Evolutionary conservation across 2,329 filamentous ascomycete genomes (phyloP).

Genomic region (Cladosporium austrohemisphaericum): DNA sequence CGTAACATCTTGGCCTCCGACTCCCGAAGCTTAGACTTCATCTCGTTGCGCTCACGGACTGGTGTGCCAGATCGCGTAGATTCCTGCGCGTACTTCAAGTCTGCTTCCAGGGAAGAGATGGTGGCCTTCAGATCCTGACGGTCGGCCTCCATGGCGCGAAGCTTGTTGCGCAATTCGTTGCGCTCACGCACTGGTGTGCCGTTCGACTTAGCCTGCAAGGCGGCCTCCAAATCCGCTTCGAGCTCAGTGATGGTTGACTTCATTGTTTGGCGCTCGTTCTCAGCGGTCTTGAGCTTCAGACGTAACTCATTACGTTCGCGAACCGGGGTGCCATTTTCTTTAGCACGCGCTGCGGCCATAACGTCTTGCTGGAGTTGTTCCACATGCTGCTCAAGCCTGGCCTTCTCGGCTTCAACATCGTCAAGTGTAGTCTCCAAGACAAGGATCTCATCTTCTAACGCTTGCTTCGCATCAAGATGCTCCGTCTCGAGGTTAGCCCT

Average conservation of each 20-base stretch:
- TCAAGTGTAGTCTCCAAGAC: slow-evolving; percentile 44
- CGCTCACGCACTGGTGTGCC: slow-evolving; percentile 33
- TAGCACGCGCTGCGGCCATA: slow-evolving; percentile 34
- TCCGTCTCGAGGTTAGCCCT: slow-evolving; percentile 46
- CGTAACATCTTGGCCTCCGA: slow-evolving; percentile 33
- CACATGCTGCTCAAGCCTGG: slow-evolving; percentile 57
- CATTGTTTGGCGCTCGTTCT: slow-evolving; percentile 32
- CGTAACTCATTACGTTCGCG: slow-evolving; percentile 36
- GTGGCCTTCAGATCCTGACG: slow-evolving; percentile 31
- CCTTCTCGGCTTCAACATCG: slow-evolving; percentile 47
- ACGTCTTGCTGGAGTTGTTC: slow-evolving; percentile 38
- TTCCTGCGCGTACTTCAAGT: slow-evolving; percentile 38
- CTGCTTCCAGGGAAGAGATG: slow-evolving; percentile 34
- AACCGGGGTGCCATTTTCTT: slow-evolving; percentile 34
- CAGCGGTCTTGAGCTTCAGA: slow-evolving; percentile 28
- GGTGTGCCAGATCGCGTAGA: slow-evolving; percentile 37
- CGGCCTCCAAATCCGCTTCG: slow-evolving; percentile 34
- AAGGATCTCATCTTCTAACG: slow-evolving; percentile 55
- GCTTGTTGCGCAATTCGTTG: slow-evolving; percentile 31
- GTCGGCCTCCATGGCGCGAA: slow-evolving; percentile 30
- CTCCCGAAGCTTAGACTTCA: slow-evolving; percentile 33
- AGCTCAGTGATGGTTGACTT: slow-evolving; percentile 33
- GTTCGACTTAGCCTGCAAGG: slow-evolving; percentile 24
- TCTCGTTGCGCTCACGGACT: slow-evolving; percentile 32
- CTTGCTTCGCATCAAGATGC: slow-evolving; percentile 37